Percentiles rank a stretch among this genome's conserved stretches.
These are phyloP conservation scores for Cucumis variabilis DNA, from an alignment of 331 rosid genomes.

Conservation along the genomic window DNA sequence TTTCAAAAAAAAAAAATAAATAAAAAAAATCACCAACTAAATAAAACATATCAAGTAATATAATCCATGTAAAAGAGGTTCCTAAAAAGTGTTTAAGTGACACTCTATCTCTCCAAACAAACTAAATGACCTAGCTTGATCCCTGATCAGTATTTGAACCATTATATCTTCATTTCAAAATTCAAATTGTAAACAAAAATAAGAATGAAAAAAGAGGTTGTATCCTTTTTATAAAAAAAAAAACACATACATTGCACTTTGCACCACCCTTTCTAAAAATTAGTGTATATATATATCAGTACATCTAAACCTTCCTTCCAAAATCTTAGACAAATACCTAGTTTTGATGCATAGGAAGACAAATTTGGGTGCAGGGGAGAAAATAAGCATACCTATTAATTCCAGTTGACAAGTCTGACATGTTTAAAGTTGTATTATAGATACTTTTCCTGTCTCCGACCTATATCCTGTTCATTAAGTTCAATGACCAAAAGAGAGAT, in stretches of 20 bases:
- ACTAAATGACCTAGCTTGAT: too few relatives aligned
- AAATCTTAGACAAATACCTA: not conserved
- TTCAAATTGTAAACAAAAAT: too few relatives aligned
- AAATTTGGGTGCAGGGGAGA: not conserved
- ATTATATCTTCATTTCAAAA: too few relatives aligned
- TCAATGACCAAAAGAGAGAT: constrained; percentile 35
- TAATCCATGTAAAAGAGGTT: too few relatives aligned
- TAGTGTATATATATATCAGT: not conserved
- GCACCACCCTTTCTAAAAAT: not conserved
- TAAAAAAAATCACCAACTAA: too few relatives aligned
- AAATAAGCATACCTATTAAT: constrained; percentile 66
- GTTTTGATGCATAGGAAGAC: not conserved
- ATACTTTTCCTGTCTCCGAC: constrained; percentile 92
- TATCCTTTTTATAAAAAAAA: too few relatives aligned
- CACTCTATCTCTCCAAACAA: too few relatives aligned
- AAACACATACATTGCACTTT: not conserved
- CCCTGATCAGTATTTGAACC: too few relatives aligned
- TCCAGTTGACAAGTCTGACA: constrained; percentile 93
- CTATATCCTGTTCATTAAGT: constrained; percentile 64
- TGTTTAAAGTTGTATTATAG: constrained; percentile 85
- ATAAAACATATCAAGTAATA: too few relatives aligned
- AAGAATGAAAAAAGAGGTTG: too few relatives aligned
- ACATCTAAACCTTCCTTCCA: not conserved
- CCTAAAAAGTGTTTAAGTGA: too few relatives aligned
- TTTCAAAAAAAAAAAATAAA: too few relatives aligned